phyloP scores from a whole-genome alignment of 1,139 yeast genomes.

The Blastobotrys proliferans region DNA sequence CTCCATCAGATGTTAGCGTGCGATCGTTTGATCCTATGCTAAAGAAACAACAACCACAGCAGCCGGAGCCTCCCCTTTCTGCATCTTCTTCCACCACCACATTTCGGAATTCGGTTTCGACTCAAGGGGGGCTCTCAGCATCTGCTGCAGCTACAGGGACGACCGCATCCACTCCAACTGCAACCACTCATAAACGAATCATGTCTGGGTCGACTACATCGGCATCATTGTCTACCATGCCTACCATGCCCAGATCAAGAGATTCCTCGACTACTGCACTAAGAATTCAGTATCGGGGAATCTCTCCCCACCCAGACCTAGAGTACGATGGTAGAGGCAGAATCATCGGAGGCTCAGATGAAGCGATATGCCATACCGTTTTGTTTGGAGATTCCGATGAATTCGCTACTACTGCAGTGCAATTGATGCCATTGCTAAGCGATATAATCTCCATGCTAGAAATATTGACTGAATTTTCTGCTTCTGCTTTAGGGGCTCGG shows the following conservation, averaged over 20 bases:
- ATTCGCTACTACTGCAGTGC: constrained; percentile 46
- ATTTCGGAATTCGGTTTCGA: background rate
- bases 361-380: constrained; percentile 69
- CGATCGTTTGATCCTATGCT: constrained; percentile 28
- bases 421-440: constrained; percentile 63
- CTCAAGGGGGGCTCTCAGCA: too few species aligned
- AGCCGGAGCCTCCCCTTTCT: constrained; percentile 8
- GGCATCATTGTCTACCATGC: constrained; percentile 1
- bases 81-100: constrained; percentile 1
- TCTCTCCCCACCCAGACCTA: constrained; percentile 66
- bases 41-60: constrained; percentile 8
- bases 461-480: constrained; percentile 44
- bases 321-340: constrained; percentile 48
- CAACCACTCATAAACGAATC: constrained; percentile 9
- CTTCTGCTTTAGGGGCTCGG: constrained; percentile 20
- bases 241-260: constrained; percentile 4
- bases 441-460: constrained; percentile 52
- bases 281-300: constrained; percentile 19
- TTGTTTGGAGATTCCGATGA: constrained; percentile 48
- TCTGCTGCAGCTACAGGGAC: background rate
- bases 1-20: constrained; percentile 31
- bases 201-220: constrained; percentile 9
- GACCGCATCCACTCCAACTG: constrained; percentile 1
- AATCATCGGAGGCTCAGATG: constrained; percentile 53
- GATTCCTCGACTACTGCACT: constrained; percentile 3